phyloP scores from a whole-genome alignment of 345 rosid species.

The Pistacia vera region DNA sequence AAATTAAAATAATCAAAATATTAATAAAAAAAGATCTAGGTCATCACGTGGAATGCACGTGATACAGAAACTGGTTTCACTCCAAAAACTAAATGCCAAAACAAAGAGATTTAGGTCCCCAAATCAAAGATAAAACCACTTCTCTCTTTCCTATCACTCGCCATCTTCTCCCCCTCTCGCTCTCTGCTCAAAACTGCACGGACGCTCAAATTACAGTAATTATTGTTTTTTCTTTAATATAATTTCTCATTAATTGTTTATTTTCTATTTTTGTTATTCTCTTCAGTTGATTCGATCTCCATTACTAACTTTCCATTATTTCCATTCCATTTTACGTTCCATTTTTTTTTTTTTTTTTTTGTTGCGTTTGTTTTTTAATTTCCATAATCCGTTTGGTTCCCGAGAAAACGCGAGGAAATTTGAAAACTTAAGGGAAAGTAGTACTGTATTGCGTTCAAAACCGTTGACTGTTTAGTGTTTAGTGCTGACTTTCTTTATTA shows the following conservation, averaged over 20 bases:
- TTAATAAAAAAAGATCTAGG: too few relatives aligned
- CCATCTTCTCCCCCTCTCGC: not conserved
- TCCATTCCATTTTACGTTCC: not conserved
- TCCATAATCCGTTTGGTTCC: too few relatives aligned
- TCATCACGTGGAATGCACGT: not conserved
- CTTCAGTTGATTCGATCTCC: not conserved
- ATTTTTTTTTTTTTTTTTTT: too few relatives aligned
- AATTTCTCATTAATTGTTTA: not conserved
- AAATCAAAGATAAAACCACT: not conserved
- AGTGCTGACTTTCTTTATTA: not conserved
- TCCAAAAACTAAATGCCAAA: not conserved
- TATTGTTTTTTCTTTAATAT: not conserved
- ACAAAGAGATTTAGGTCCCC: not conserved
- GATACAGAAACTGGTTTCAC: not conserved
- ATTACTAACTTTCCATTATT: not conserved
- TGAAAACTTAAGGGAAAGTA: too few relatives aligned
- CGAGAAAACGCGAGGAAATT: too few relatives aligned
- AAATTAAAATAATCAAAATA: too few relatives aligned
- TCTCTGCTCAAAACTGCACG: slow-evolving; percentile 6
- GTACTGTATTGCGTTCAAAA: not conserved
- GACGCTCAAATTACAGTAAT: not conserved
- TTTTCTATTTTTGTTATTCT: not conserved
- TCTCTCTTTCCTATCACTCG: not conserved
- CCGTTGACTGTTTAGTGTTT: not conserved
- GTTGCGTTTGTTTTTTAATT: too few relatives aligned